These are phyloP conservation scores for Gnomoniopsis sp. DNA, from an alignment of 2,329 filamentous ascomycete species.

Conservation along the genomic window DNA sequence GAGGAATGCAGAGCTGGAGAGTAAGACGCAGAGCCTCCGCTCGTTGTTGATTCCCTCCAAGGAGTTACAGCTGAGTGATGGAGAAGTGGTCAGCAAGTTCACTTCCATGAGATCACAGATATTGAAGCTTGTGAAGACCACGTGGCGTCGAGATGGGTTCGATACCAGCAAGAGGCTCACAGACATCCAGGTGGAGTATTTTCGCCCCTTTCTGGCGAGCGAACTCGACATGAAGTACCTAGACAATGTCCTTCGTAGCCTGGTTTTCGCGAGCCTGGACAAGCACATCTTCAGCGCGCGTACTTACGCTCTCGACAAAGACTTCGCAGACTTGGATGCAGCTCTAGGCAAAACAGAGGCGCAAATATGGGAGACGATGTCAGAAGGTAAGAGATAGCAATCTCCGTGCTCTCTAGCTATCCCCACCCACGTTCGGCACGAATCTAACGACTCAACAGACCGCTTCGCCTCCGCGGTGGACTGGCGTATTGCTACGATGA, in stretches of 20 bases:
- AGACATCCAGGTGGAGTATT: not conserved
- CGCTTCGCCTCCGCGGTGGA: not conserved
- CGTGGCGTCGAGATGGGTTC: not conserved
- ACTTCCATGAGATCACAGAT: not conserved
- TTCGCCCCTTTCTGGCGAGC: not conserved
- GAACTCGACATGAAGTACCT: not conserved
- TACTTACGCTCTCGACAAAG: not conserved
- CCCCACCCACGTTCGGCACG: not conserved
- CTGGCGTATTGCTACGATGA: conserved; percentile 1
- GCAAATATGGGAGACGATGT: not conserved
- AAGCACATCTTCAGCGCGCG: not conserved
- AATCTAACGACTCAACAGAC: not conserved
- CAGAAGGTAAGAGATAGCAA: not conserved
- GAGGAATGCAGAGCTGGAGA: not conserved
- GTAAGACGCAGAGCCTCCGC: not conserved
- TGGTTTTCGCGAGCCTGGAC: not conserved
- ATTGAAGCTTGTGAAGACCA: not conserved
- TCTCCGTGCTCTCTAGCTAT: not conserved
- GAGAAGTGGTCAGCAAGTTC: not conserved
- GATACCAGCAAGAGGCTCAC: not conserved
- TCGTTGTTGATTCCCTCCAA: not conserved
- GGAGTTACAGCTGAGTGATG: not conserved
- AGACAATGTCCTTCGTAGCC: not conserved
- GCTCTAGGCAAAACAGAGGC: not conserved
- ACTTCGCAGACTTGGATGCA: not conserved